Conservation (phyloP, 1,284 basidiomycete genomes). For the Coniferiporia weirii region DNA sequence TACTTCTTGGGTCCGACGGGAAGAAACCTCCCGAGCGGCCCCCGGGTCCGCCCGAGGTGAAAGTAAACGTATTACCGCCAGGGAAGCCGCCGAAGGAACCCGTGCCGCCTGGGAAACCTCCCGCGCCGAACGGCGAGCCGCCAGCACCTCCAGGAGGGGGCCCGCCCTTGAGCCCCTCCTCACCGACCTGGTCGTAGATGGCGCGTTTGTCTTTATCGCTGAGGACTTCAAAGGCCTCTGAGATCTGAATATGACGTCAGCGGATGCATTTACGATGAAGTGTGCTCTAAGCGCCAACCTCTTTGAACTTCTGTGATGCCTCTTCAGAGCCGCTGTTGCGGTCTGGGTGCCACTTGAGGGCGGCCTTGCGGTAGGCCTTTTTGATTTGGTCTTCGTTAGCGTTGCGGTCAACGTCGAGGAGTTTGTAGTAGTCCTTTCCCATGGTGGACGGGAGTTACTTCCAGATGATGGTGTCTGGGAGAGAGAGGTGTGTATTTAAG, state of each 20-base stretch:
- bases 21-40: conserved; percentile 51
- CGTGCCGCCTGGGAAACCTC: conserved; percentile 43
- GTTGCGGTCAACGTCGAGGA: conserved; percentile 67
- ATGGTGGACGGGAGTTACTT: conserved; percentile 32
- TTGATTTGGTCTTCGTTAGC: conserved; percentile 85
- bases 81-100: conserved; percentile 45
- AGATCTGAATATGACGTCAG: conserved; percentile 50
- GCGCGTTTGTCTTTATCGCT: conserved; percentile 91
- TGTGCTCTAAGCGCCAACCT: conserved; percentile 43
- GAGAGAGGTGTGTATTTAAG: neutral
- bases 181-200: conserved; percentile 93
- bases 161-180: conserved; percentile 87
- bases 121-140: conserved; percentile 34
- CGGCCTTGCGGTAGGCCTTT: conserved; percentile 80
- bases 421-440: conserved; percentile 81
- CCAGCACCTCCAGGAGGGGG: conserved; percentile 49
- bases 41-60: conserved; percentile 48
- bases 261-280: neutral
- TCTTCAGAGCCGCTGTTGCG: conserved; percentile 81
- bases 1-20: conserved; percentile 82
- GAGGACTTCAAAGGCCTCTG: conserved; percentile 96
- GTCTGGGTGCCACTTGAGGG: conserved; percentile 91
- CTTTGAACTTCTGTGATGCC: conserved; percentile 90
- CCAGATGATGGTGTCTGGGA: neutral
- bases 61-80: conserved; percentile 52